Percentiles rank a stretch among this genome's conserved stretches.
Conservation (phyloP, 2,329 filamentous ascomycete genomes). For the Neodidymelliopsis sp. region DNA sequence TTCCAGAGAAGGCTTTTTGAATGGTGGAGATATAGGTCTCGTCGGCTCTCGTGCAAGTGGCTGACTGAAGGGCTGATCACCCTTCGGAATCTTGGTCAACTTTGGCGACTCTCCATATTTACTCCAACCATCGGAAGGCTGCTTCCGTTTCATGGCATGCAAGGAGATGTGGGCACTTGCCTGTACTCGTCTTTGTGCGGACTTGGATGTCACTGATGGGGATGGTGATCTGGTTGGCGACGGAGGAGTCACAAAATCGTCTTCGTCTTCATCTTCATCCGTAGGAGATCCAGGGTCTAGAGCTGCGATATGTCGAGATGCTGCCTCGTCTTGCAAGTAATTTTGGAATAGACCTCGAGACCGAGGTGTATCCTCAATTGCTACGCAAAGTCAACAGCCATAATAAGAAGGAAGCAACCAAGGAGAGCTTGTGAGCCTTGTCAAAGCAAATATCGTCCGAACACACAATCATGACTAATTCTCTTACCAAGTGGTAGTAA, state of each 20-base stretch:
- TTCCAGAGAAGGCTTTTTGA: slow-evolving; percentile 34
- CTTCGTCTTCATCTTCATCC: slow-evolving; percentile 39
- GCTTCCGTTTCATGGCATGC: slow-evolving; percentile 27
- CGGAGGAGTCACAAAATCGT: slow-evolving; percentile 29
- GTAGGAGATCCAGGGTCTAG: slow-evolving; percentile 38
- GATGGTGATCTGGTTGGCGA: slow-evolving; percentile 30
- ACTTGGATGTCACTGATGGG: slow-evolving; percentile 22
- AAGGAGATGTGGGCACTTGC: slow-evolving; percentile 36
- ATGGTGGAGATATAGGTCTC: slow-evolving; percentile 9
- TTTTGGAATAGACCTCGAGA: slow-evolving; percentile 1
- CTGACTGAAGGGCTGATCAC: slow-evolving; percentile 29
- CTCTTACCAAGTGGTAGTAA: no score
- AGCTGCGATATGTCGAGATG: neutral
- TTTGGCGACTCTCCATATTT: slow-evolving; percentile 34
- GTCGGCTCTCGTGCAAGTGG: neutral
- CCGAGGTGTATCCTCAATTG: neutral
- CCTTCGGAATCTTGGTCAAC: slow-evolving; percentile 35
- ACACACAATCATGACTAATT: no score
- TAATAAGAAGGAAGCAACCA: neutral
- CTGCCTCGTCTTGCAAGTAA: neutral
- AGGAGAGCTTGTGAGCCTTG: no score
- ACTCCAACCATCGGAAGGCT: slow-evolving; percentile 28
- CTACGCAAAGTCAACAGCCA: neutral
- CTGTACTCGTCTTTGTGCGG: slow-evolving; percentile 30
- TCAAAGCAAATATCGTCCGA: no score